Conservation (phyloP, 2,329 filamentous ascomycete genomes). For the Phymatotrichopsis omnivora region DNA sequence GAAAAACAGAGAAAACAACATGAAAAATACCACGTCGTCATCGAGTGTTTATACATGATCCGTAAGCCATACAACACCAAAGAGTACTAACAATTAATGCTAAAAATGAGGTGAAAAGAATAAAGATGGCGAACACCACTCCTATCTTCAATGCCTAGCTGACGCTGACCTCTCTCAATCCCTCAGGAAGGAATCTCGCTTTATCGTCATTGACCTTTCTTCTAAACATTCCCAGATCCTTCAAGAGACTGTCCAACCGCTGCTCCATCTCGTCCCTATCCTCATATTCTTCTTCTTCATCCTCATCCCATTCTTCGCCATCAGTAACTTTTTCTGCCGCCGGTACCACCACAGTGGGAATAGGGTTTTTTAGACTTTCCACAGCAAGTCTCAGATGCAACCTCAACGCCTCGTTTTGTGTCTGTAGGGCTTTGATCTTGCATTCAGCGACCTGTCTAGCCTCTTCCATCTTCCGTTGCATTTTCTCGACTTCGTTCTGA, state of each 20-base stretch:
- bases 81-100: too few relatives aligned
- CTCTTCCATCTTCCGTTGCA: conserved; percentile 97
- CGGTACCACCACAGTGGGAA: conserved; percentile 49
- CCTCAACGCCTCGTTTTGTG: conserved; percentile 80
- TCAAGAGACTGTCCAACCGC: conserved; percentile 65
- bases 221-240: conserved; percentile 69
- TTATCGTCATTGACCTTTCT: conserved; percentile 80
- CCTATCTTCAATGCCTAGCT: too few relatives aligned
- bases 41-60: too few relatives aligned
- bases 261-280: conserved; percentile 65
- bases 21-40: too few relatives aligned
- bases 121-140: too few relatives aligned
- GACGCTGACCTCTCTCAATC: too few relatives aligned
- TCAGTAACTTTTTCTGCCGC: conserved; percentile 48
- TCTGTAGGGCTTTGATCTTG: conserved; percentile 83
- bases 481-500: conserved; percentile 74
- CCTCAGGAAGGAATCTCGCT: conserved; percentile 51
- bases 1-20: too few relatives aligned
- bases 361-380: conserved; percentile 57
- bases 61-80: too few relatives aligned
- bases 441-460: conserved; percentile 78
- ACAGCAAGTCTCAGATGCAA: conserved; percentile 81
- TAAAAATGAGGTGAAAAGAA: too few relatives aligned
- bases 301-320: conserved; percentile 46
- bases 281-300: conserved; percentile 44